Evolutionary conservation across 768 basidiomycete genomes (phyloP).

Genomic region (Flagelloscypha sp.): DNA sequence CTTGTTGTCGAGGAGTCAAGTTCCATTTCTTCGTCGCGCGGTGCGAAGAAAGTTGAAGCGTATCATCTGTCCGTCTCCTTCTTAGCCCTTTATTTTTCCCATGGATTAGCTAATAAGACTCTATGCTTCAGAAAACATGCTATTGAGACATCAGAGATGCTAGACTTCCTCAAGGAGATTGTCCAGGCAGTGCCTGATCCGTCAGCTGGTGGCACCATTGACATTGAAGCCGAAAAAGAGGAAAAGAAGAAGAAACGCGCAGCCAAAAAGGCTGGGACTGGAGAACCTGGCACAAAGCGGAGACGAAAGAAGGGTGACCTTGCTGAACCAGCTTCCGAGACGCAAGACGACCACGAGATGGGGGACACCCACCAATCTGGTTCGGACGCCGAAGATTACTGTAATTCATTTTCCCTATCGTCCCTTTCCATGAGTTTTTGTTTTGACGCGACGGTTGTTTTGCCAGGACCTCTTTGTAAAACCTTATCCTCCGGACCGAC

Average conservation of each 20-base stretch:
- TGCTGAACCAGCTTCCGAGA: too few species aligned
- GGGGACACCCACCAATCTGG: too few species aligned
- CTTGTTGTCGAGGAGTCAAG: slow-evolving; percentile 76
- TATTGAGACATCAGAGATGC: slow-evolving; percentile 76
- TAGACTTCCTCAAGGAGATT: slow-evolving; percentile 92
- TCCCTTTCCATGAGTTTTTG: too few species aligned
- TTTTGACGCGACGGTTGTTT: too few species aligned
- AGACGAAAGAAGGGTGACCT: too few species aligned
- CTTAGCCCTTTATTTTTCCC: background rate
- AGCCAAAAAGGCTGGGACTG: too few species aligned
- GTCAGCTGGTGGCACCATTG: slow-evolving; percentile 71
- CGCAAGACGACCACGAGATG: too few species aligned
- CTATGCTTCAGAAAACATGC: slow-evolving; percentile 70
- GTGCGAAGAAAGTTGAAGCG: slow-evolving; percentile 82
- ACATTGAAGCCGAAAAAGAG: slow-evolving; percentile 53
- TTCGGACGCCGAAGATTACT: too few species aligned
- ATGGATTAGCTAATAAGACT: slow-evolving; percentile 2
- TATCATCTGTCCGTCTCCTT: slow-evolving; percentile 79
- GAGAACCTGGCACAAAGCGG: too few species aligned
- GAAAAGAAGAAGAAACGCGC: slow-evolving; percentile 55
- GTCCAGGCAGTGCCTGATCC: slow-evolving; percentile 84
- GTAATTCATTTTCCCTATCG: too few species aligned
- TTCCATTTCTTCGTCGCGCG: slow-evolving; percentile 69
- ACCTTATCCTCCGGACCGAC: too few species aligned
- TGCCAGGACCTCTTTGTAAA: too few species aligned